Percentiles rank a stretch among this genome's conserved stretches.
Conservation (phyloP, 2,329 filamentous ascomycete species). For the Ceratocystis eucalypticola region DNA sequence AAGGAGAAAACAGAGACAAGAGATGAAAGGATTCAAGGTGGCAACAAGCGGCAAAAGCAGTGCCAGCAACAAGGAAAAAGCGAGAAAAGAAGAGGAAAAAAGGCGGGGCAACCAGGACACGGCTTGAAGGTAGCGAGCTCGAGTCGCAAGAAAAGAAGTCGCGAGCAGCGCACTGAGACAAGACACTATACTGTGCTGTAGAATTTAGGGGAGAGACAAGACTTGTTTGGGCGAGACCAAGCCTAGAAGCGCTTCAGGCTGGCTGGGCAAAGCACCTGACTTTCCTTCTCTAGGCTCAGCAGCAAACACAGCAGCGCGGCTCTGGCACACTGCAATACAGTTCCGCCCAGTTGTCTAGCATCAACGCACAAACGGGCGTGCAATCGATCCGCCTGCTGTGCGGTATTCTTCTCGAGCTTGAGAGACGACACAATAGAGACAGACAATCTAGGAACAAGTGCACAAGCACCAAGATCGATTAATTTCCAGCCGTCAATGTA, state of each 20-base stretch:
- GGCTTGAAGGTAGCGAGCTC: too few species aligned
- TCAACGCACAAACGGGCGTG: too few species aligned
- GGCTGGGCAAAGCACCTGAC: background rate
- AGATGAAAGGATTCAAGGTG: constrained; percentile 2
- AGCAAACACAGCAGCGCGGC: too few species aligned
- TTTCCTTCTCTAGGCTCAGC: background rate
- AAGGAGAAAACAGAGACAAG: constrained; percentile 6
- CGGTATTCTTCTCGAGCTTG: too few species aligned
- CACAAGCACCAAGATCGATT: background rate
- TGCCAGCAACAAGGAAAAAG: background rate
- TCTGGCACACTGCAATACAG: too few species aligned
- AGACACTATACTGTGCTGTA: background rate
- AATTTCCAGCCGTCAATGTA: background rate
- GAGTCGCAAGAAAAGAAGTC: too few species aligned
- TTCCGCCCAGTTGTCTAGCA: too few species aligned
- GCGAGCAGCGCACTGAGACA: background rate
- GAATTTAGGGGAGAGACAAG: background rate
- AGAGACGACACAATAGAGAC: too few species aligned
- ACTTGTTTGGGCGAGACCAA: too few species aligned
- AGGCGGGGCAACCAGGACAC: background rate
- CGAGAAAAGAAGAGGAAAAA: background rate
- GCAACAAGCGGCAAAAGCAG: constrained; percentile 6
- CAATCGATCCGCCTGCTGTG: too few species aligned
- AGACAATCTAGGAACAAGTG: background rate
- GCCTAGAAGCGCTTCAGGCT: too few species aligned